phyloP scores from a whole-genome alignment of 1,139 yeast genomes.

The Arxiozyma slooffiae region DNA sequence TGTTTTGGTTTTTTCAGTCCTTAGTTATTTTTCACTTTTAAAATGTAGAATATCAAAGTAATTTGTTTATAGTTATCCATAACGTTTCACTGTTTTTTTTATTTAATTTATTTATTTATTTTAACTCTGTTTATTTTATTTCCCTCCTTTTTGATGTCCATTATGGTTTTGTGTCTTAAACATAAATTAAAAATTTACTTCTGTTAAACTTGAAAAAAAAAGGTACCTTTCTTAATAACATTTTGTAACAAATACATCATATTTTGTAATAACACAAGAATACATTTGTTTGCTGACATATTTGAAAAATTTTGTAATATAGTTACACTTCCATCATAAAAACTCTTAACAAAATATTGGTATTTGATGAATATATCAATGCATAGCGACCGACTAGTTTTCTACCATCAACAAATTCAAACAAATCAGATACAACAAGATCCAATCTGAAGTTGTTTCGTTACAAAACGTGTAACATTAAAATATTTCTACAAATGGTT shows the following conservation, averaged over 20 bases:
- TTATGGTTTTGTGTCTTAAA: too few relatives aligned
- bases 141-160: too few relatives aligned
- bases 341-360: conserved; percentile 46
- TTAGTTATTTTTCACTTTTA: neutral
- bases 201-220: too few relatives aligned
- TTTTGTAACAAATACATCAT: conserved; percentile 43
- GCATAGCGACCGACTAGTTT: conserved; percentile 62
- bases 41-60: neutral
- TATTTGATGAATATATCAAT: conserved; percentile 56
- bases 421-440: conserved; percentile 56
- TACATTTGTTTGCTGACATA: conserved; percentile 51
- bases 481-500: conserved; percentile 50
- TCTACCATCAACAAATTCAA: conserved; percentile 56
- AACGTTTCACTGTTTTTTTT: neutral
- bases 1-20: too few relatives aligned
- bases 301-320: conserved; percentile 56
- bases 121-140: neutral
- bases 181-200: too few relatives aligned
- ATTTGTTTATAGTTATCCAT: neutral
- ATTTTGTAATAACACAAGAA: conserved; percentile 44
- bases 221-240: conserved; percentile 13
- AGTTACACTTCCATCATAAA: conserved; percentile 58
- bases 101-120: neutral
- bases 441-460: conserved; percentile 61
- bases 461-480: conserved; percentile 49